Conservation (phyloP, 106 monocot genomes). For the Dendrobium huoshanense region DNA sequence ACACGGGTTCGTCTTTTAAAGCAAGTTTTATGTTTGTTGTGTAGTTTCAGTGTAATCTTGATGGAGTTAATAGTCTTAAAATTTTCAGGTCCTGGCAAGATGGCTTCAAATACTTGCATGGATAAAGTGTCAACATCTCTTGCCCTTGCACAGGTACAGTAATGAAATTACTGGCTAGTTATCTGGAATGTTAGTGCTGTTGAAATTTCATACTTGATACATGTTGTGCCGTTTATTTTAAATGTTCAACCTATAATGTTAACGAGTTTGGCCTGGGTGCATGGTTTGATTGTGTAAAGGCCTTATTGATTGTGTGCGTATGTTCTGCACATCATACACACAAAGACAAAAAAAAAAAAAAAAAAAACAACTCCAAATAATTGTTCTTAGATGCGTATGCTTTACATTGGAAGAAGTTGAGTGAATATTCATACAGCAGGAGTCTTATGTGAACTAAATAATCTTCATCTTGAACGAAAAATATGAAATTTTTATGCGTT, state of each 20-base stretch:
- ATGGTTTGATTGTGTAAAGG: background rate
- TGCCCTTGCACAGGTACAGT: slow-evolving; percentile 61
- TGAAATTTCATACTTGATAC: background rate
- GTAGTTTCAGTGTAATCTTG: background rate
- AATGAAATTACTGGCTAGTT: background rate
- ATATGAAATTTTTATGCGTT: background rate
- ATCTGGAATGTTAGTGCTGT: background rate
- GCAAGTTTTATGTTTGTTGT: slow-evolving; percentile 1
- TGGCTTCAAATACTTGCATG: slow-evolving; percentile 80
- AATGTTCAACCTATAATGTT: background rate
- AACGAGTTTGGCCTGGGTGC: background rate
- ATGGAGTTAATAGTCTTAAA: slow-evolving; percentile 5
- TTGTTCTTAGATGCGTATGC: background rate
- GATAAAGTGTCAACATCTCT: slow-evolving; percentile 84
- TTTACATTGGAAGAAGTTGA: background rate
- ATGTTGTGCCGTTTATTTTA: too few relatives aligned
- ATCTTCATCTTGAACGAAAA: background rate
- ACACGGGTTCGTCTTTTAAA: slow-evolving; percentile 60
- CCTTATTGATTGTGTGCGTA: background rate
- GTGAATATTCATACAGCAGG: background rate
- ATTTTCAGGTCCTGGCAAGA: slow-evolving; percentile 64
- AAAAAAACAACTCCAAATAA: too few relatives aligned
- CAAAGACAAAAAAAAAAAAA: too few relatives aligned
- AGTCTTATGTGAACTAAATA: background rate
- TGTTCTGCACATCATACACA: background rate